Evolutionary conservation across 1,284 basidiomycete species (phyloP).

Genomic region (Grifola frondosa): DNA sequence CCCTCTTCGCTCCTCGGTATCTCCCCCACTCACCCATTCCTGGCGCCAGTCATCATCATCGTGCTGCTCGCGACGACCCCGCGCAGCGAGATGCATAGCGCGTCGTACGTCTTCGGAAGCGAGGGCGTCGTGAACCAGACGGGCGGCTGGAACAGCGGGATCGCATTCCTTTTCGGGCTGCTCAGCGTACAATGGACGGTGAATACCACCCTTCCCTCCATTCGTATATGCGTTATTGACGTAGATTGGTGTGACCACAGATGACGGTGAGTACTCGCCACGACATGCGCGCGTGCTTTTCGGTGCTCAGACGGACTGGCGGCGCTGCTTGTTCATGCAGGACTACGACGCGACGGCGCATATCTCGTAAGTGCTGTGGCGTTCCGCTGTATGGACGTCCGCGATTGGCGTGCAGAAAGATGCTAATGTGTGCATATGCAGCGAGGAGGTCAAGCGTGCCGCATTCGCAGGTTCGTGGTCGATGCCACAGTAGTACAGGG

Average conservation of each 20-base stretch:
- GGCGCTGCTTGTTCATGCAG: slow-evolving; percentile 22
- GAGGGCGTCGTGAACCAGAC: slow-evolving; percentile 71
- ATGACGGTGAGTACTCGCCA: slow-evolving; percentile 55
- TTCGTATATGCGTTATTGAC: slow-evolving; percentile 6
- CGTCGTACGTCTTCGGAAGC: slow-evolving; percentile 77
- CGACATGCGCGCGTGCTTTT: slow-evolving; percentile 2
- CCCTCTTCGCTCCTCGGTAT: background rate
- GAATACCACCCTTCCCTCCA: slow-evolving; percentile 27
- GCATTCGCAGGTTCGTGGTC: slow-evolving; percentile 69
- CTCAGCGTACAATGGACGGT: slow-evolving; percentile 92
- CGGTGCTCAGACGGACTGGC: background rate
- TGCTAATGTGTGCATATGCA: slow-evolving; percentile 23
- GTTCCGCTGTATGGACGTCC: too few species aligned
- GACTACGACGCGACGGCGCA: slow-evolving; percentile 82
- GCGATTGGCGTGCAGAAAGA: too few species aligned
- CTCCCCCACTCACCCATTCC: background rate
- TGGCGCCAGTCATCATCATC: slow-evolving; percentile 72
- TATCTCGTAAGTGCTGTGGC: slow-evolving; percentile 76
- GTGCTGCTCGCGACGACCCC: slow-evolving; percentile 79
- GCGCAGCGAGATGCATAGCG: slow-evolving; percentile 77
- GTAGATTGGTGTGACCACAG: slow-evolving; percentile 28
- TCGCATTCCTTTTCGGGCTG: slow-evolving; percentile 87
- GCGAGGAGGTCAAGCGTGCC: slow-evolving; percentile 87
- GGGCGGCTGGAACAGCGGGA: slow-evolving; percentile 77
- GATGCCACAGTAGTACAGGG: background rate